phyloP scores from a whole-genome alignment of 1,139 yeast genomes.

The Williopsis jadinii region DNA sequence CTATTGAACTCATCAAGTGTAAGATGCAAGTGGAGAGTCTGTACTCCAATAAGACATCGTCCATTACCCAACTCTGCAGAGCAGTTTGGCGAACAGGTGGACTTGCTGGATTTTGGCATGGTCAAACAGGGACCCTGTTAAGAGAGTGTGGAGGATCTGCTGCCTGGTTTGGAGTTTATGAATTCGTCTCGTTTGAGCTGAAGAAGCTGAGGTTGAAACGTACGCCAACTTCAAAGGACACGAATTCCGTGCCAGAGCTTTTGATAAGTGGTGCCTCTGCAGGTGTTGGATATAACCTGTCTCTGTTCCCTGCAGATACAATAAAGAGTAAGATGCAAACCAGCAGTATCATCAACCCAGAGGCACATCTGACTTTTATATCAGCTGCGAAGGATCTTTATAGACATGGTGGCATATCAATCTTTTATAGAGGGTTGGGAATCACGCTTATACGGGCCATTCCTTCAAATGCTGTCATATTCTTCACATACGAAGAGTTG shows the following conservation, averaged over 20 bases:
- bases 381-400: slow-evolving; percentile 34
- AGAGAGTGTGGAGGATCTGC: slow-evolving; percentile 90
- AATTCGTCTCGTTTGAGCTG: slow-evolving; percentile 40
- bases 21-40: slow-evolving; percentile 69
- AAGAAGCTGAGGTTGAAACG: slow-evolving; percentile 22
- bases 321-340: slow-evolving; percentile 87
- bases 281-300: slow-evolving; percentile 73
- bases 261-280: slow-evolving; percentile 80
- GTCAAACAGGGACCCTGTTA: slow-evolving; percentile 75
- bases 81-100: slow-evolving; percentile 47
- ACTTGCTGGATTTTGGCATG: slow-evolving; percentile 67
- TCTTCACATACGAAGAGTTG: slow-evolving; percentile 68
- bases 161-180: slow-evolving; percentile 91
- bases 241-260: slow-evolving; percentile 43
- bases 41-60: slow-evolving; percentile 19
- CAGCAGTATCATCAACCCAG: slow-evolving; percentile 28
- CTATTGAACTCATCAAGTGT: slow-evolving; percentile 84
- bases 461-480: slow-evolving; percentile 87
- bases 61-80: slow-evolving; percentile 34
- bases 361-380: slow-evolving; percentile 22
- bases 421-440: slow-evolving; percentile 80
- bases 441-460: slow-evolving; percentile 76
- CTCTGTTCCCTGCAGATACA: slow-evolving; percentile 87
- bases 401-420: slow-evolving; percentile 44
- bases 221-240: slow-evolving; percentile 22